Percentiles rank a stretch among this genome's conserved stretches.
phyloP scores from a whole-genome alignment of 2,329 filamentous ascomycete genomes.

The Endoconidiophora laricicola region DNA sequence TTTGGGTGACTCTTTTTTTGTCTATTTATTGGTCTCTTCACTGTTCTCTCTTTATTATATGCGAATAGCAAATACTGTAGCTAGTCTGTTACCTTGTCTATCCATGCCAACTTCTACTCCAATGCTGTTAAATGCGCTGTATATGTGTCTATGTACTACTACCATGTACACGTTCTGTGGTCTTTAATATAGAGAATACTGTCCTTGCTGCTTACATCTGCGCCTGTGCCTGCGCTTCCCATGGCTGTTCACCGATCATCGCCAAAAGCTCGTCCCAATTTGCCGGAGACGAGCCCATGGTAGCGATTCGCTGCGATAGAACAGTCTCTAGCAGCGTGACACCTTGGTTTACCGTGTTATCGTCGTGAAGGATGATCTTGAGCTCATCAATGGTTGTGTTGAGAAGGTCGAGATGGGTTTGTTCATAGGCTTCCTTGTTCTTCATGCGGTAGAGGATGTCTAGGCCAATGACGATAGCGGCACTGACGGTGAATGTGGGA shows the following conservation, averaged over 20 bases:
- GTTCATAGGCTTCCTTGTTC: conserved; percentile 3
- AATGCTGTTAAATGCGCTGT: no score
- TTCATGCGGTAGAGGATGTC: conserved; percentile 10
- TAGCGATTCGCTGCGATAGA: not conserved
- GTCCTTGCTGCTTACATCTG: not conserved
- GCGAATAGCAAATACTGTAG: no score
- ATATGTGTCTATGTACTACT: no score
- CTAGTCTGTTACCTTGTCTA: no score
- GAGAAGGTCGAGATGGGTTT: conserved; percentile 5
- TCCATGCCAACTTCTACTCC: no score
- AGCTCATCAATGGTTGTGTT: conserved; percentile 2
- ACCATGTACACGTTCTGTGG: no score
- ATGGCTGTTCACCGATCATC: not conserved
- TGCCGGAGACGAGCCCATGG: not conserved
- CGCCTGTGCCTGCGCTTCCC: not conserved
- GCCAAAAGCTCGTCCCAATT: not conserved
- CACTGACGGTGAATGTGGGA: conserved; percentile 11
- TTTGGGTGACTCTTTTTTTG: no score
- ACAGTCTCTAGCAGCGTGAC: conserved; percentile 1
- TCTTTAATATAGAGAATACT: not conserved
- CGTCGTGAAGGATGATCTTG: not conserved
- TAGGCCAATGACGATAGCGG: conserved; percentile 10
- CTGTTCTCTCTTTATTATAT: no score
- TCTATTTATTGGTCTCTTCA: no score
- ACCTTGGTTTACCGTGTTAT: conserved; percentile 3